Evolutionary conservation across 768 basidiomycete genomes (phyloP).

Genomic region (Gymnopilus junonius): DNA sequence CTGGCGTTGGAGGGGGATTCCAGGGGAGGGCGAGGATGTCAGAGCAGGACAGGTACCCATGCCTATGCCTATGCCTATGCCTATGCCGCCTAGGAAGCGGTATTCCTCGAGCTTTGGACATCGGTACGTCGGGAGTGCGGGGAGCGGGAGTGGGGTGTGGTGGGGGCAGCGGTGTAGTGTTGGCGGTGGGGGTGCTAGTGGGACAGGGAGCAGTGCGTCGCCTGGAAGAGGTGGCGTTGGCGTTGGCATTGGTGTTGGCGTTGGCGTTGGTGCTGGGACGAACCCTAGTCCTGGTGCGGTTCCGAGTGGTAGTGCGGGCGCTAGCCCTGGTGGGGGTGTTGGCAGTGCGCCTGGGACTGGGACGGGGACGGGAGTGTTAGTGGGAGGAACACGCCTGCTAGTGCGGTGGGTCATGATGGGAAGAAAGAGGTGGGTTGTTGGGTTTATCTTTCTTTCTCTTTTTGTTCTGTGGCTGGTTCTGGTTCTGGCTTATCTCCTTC

Average conservation of each 20-base stretch:
- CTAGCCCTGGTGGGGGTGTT: constrained; percentile 16
- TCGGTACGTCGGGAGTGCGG: constrained; percentile 51
- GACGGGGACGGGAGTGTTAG: too few species aligned
- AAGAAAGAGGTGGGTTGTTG: constrained; percentile 34
- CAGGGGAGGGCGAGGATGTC: neutral
- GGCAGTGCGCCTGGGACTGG: too few species aligned
- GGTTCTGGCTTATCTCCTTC: constrained; percentile 14
- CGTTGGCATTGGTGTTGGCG: too few species aligned
- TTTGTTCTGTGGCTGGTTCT: too few species aligned
- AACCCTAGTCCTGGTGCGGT: too few species aligned
- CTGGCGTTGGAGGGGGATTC: neutral
- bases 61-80: constrained; percentile 21
- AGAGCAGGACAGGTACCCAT: constrained; percentile 6
- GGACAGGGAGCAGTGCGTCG: constrained; percentile 2
- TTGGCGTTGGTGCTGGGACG: constrained; percentile 16
- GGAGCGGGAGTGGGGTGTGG: constrained; percentile 21
- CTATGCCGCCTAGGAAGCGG: constrained; percentile 51
- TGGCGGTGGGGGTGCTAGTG: constrained; percentile 14
- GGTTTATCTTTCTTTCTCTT: too few species aligned
- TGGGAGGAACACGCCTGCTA: constrained; percentile 22
- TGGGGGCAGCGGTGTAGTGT: neutral
- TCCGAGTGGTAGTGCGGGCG: constrained; percentile 10
- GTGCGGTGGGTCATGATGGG: constrained; percentile 27
- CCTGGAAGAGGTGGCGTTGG: too few species aligned
- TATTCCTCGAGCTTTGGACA: constrained; percentile 84